Base-by-base conservation (phyloP, 768 basidiomycete species). In the Collybiopsis confluens region DNA sequence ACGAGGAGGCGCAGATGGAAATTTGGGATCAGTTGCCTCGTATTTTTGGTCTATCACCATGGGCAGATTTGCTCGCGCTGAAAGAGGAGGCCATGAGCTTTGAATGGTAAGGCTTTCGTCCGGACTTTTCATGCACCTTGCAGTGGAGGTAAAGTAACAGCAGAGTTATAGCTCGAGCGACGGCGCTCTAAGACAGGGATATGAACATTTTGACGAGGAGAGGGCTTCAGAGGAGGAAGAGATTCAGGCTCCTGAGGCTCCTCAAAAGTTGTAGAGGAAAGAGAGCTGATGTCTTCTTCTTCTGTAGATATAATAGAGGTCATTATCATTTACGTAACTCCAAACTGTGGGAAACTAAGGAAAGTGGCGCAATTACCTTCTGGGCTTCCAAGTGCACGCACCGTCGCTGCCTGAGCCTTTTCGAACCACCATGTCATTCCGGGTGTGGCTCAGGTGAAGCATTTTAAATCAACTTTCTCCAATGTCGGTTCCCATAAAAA, bases 161-260 rank as follows among this genome's bases (percentile, higher is more conserved):
- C 74, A 7, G 86, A 81, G 58, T 86, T 26, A 59, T 81, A 82
- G 58, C 77, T 88, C 30, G 86, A 83, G 63, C 77, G 82, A 48
- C 83, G 78, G 60, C 77, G 82, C 61, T 90, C 86, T 27, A 71
- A 71, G 3, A 63, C 56, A 24, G 68, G 62, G 4, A 68, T 58
- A 37, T 44, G 35, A 26, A 52, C 46, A 47, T 23, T 56, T 11
- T 58, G 61, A 11, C 54, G 41, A 30, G 57, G 33, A 36, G 56
- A 30, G n/a, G 20, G 41, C 15, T 23, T 24, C n/a, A 62, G 28
- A 20, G 59, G 45, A 28, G 54, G 58, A 48, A 63, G 60, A 16
- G 65, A 56, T 33, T 59, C 59, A 41, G 61, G 48, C 56, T n/a
- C n/a, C n/a, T n/a, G n/a, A n/a, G n/a, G n/a, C n/a, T 37, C 62